These are phyloP conservation scores for Candida yuanshanica DNA, from an alignment of 805 yeast genomes.

Conservation along the genomic window DNA sequence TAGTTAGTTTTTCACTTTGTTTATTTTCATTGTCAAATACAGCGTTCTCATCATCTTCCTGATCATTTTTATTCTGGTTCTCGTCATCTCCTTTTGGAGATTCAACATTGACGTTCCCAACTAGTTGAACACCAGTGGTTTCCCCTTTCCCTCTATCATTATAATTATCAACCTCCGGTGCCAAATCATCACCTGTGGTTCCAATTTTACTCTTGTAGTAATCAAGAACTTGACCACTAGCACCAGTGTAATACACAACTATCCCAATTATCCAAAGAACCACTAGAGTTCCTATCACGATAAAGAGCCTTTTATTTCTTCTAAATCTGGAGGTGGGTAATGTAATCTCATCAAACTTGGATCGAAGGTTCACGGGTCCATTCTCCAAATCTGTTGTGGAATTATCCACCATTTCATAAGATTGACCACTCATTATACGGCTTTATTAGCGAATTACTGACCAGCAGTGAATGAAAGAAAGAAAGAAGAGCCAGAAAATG, in stretches of 20 bases:
- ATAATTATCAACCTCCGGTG: slow-evolving; percentile 7
- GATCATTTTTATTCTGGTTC: slow-evolving; percentile 1
- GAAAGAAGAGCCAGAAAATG: not conserved
- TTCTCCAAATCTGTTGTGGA: not conserved
- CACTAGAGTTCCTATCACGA: slow-evolving; percentile 8
- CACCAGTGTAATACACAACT: slow-evolving; percentile 9
- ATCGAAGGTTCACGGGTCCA: not conserved
- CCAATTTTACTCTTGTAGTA: slow-evolving; percentile 19
- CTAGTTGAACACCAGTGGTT: not conserved
- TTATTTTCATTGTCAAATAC: not conserved
- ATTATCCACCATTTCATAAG: not conserved
- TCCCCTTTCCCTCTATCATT: slow-evolving; percentile 2
- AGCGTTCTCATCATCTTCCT: not conserved
- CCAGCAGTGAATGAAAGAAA: not conserved
- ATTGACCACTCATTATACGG: not conserved
- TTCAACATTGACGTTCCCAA: not conserved
- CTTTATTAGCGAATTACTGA: no score
- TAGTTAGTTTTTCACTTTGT: slow-evolving; percentile 8
- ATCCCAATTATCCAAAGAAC: slow-evolving; percentile 16
- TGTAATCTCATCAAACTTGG: slow-evolving; percentile 14
- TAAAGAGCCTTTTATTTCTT: slow-evolving; percentile 12
- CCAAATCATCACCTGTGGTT: slow-evolving; percentile 1
- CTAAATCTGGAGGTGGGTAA: not conserved
- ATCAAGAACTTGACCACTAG: slow-evolving; percentile 14
- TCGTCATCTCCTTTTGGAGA: slow-evolving; percentile 3